A percentile compares a stretch with the other conserved stretches of the same genome.
Evolutionary conservation across 2,329 filamentous ascomycete species (phyloP).

Genomic region (Albophoma yamanashiensis): DNA sequence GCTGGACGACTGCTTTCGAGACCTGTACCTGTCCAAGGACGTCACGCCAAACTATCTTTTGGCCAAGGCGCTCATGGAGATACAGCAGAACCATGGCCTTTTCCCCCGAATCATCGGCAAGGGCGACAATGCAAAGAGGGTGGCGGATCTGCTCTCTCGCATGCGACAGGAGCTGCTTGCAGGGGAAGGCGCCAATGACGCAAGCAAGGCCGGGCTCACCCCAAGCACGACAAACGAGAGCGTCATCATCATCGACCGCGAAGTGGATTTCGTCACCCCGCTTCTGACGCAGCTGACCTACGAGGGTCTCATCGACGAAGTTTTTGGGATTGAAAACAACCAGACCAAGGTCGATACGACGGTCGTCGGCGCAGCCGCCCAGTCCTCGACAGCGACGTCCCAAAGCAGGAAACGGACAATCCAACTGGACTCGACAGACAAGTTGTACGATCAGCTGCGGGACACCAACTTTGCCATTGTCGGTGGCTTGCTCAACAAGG

Average conservation of each 20-base stretch:
- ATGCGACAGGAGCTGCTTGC: constrained; percentile 86
- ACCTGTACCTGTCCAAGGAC: constrained; percentile 84
- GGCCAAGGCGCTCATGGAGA: constrained; percentile 84
- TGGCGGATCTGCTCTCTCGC: constrained; percentile 76
- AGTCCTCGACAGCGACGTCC: constrained; percentile 44
- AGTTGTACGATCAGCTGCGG: constrained; percentile 75
- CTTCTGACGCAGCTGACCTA: constrained; percentile 94
- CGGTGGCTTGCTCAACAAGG: constrained; percentile 77
- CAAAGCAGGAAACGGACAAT: constrained; percentile 75
- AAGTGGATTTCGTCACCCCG: constrained; percentile 86
- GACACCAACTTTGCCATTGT: constrained; percentile 95
- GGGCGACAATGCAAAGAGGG: constrained; percentile 82
- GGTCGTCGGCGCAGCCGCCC: constrained; percentile 66
- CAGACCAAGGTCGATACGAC: constrained; percentile 88
- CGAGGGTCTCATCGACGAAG: constrained; percentile 88
- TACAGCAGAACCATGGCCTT: constrained; percentile 84
- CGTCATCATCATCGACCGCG: constrained; percentile 88
- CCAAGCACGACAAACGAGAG: constrained; percentile 85
- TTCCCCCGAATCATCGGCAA: constrained; percentile 94
- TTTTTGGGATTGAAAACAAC: constrained; percentile 85
- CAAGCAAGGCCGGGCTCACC: constrained; percentile 55
- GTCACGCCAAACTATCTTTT: constrained; percentile 82
- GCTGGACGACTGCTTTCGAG: constrained; percentile 73
- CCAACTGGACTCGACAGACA: constrained; percentile 78
- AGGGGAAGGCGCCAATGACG: constrained; percentile 59